These are phyloP conservation scores for Insectozyma bohioensis DNA, from an alignment of 1,139 yeast genomes.

Conservation along the genomic window DNA sequence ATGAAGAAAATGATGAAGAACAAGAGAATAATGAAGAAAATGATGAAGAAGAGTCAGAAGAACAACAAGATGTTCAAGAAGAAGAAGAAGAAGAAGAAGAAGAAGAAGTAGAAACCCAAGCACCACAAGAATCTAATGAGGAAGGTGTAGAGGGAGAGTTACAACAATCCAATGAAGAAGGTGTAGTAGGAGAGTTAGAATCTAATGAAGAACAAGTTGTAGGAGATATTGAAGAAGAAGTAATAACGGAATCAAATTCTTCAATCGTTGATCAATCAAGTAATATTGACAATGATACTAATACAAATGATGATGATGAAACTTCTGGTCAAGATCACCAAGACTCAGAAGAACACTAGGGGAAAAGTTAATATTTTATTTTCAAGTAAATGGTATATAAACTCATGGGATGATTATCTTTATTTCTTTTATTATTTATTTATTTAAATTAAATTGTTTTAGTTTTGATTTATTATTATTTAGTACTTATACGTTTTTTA, in stretches of 20 bases:
- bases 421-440: no score
- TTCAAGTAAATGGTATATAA: no score
- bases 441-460: no score
- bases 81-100: slow-evolving; percentile 19
- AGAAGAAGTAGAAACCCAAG: slow-evolving; percentile 18
- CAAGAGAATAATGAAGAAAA: slow-evolving; percentile 14
- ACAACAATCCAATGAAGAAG: slow-evolving; percentile 15
- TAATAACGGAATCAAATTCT: no score
- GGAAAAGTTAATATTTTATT: no score
- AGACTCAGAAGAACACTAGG: slow-evolving; percentile 20
- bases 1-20: background rate
- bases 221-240: slow-evolving; percentile 16
- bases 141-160: slow-evolving; percentile 18
- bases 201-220: slow-evolving; percentile 19
- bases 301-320: no score
- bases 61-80: slow-evolving; percentile 22
- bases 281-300: no score
- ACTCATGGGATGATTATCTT: no score
- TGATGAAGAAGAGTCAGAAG: slow-evolving; percentile 18
- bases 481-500: no score
- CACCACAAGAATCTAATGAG: slow-evolving; percentile 9
- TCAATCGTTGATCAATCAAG: no score
- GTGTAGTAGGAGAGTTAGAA: slow-evolving; percentile 17
- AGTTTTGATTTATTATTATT: no score
- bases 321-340: slow-evolving; percentile 15